phyloP scores from a whole-genome alignment of 495 filamentous ascomycete species.

The Podospora fimiseda region DNA sequence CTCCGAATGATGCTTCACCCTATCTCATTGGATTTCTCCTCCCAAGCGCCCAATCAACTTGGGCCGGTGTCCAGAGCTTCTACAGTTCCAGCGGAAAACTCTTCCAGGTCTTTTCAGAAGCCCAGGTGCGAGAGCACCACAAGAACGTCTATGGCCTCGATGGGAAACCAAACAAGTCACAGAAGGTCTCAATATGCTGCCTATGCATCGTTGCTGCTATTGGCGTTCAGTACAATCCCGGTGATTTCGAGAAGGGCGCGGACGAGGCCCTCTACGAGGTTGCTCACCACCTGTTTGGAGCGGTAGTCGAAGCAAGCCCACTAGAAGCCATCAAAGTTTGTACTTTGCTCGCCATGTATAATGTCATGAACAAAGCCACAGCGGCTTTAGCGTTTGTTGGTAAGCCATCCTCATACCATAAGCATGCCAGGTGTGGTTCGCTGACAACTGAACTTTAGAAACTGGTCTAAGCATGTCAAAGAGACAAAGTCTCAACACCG shows the following conservation, averaged over 20 bases:
- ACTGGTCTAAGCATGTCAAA: conserved; percentile 21
- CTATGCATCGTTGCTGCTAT: conserved; percentile 21
- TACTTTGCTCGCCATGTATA: conserved; percentile 26
- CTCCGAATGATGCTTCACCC: neutral
- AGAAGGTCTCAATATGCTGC: conserved; percentile 19
- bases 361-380: conserved; percentile 25
- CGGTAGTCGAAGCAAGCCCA: conserved; percentile 20
- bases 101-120: conserved; percentile 25
- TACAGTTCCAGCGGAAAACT: conserved; percentile 26
- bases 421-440: neutral
- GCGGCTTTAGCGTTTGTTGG: conserved; percentile 26
- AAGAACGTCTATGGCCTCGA: conserved; percentile 13
- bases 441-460: conserved; percentile 12
- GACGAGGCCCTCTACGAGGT: conserved; percentile 19
- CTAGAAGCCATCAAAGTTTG: conserved; percentile 29
- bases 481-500: conserved; percentile 11
- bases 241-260: conserved; percentile 11
- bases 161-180: conserved; percentile 4
- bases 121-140: conserved; percentile 15
- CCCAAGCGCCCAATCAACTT: conserved; percentile 18
- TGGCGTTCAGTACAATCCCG: conserved; percentile 23
- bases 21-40: conserved; percentile 14
- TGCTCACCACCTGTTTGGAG: conserved; percentile 16
- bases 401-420: conserved; percentile 1
- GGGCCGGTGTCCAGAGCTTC: conserved; percentile 24